Evolutionary conservation across 140 eudicot genomes (phyloP).

Genomic region (Oenanthe javanica): DNA sequence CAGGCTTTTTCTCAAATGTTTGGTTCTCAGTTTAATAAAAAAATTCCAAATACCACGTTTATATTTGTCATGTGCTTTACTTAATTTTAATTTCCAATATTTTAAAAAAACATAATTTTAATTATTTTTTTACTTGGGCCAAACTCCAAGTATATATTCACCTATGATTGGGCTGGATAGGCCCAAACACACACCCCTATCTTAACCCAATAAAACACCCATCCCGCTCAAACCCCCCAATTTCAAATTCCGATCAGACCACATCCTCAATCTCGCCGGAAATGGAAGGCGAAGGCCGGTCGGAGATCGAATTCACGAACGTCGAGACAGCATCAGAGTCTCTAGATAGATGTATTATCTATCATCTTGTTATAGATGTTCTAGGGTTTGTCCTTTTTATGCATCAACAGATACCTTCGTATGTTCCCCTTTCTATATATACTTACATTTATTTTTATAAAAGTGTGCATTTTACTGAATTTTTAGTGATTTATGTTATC

Average conservation of each 20-base stretch:
- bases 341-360: constrained; percentile 36
- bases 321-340: constrained; percentile 44
- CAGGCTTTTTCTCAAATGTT: too few relatives aligned
- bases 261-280: not conserved
- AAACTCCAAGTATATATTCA: too few relatives aligned
- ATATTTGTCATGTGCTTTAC: too few relatives aligned
- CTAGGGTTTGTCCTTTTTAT: constrained; percentile 76
- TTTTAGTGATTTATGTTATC: not conserved
- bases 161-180: not conserved
- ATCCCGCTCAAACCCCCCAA: not conserved
- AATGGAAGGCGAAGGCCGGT: constrained; percentile 46
- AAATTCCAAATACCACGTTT: too few relatives aligned
- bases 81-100: too few relatives aligned
- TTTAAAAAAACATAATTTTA: too few relatives aligned
- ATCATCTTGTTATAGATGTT: constrained; percentile 64
- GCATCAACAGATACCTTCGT: constrained; percentile 99
- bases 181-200: not conserved
- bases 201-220: not conserved
- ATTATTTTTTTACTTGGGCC: not conserved
- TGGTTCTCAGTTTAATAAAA: too few relatives aligned
- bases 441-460: not conserved
- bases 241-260: not conserved
- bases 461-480: not conserved
- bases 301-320: constrained; percentile 49
- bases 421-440: constrained; percentile 15